Conservation (phyloP, 1,284 basidiomycete species). For the Xerocomus minutiporus region DNA sequence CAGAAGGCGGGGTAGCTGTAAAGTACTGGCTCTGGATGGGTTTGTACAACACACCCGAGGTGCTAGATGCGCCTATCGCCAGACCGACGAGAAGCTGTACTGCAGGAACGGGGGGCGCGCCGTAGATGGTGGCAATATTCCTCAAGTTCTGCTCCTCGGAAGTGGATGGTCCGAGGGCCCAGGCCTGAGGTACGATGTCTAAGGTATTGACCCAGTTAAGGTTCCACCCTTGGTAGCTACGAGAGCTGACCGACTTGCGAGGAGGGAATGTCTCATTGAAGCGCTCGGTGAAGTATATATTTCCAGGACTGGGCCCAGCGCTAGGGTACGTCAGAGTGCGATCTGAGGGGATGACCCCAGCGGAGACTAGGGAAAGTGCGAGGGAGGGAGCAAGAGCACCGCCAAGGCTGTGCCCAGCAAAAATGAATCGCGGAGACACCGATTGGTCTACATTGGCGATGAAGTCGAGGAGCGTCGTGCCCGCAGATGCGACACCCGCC, state of each 20-base stretch:
- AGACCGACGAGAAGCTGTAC: background rate
- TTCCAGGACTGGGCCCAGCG: slow-evolving; percentile 12
- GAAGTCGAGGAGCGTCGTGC: slow-evolving; percentile 14
- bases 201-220: slow-evolving; percentile 13
- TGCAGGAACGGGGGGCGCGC: background rate
- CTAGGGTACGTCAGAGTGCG: slow-evolving; percentile 5
- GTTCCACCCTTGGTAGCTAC: slow-evolving; percentile 14
- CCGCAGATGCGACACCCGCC: background rate
- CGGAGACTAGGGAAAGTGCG: slow-evolving; percentile 7
- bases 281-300: slow-evolving; percentile 3
- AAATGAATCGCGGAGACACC: background rate
- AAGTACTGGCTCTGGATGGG: slow-evolving; percentile 10
- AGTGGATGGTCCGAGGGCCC: background rate
- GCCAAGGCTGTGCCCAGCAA: slow-evolving; percentile 12
- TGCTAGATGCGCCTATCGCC: background rate
- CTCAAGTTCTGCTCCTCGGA: slow-evolving; percentile 10
- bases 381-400: slow-evolving; percentile 11
- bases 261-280: slow-evolving; percentile 6
- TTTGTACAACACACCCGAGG: slow-evolving; percentile 3
- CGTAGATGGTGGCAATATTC: slow-evolving; percentile 11
- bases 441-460: background rate
- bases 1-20: background rate
- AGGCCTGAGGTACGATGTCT: slow-evolving; percentile 12
- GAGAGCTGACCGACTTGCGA: background rate
- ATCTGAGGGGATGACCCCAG: background rate